Evolutionary conservation across 2,329 filamentous ascomycete genomes (phyloP), one percentile per base, ranked within the genome.

Genomic region (Epichloe gansuensis): DNA sequence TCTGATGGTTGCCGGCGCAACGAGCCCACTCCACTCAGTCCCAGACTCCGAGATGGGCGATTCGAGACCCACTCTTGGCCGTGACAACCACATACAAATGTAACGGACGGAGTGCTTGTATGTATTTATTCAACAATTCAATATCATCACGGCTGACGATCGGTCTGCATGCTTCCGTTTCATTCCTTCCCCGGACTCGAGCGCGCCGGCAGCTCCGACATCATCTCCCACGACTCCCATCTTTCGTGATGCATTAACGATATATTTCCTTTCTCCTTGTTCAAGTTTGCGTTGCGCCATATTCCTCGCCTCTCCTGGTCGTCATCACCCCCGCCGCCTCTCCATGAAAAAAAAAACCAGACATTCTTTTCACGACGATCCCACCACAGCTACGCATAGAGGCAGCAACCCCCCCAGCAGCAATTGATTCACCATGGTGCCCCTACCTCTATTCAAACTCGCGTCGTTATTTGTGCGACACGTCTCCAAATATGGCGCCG

Each of bases 401-500:
- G 35, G 15, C 21, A 9, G 35, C 35, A 13, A 25, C 4, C 3
- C 15, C 27, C 35, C 15, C n/a, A n/a, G 17, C 23, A 7, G 21
- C 12, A 15, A 48, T 41, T 31, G 36, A 21, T 5, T 27, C 55
- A 54, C 55, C 51, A 84, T 85, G 81, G 81, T 84, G 44, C 74
- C 80, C 52, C 71, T 85, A 40, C 81, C 81, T 21, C 70, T 85
- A 17, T 85, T 85, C 68, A 85, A 85, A 69, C 77, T 84, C 57
- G 81, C 75, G 23, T 66, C 80, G 52, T 72, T 84, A 46, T 81
- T 84, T 58, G 71, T 84, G 61, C 75, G 79, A 58, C 81, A 84
- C 62, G 68, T 84, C 50, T 84, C 81, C 52, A 84, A 84, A 68
- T 84, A 84, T 72, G 81, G 81, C 62, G 81, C 81, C 51, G 81